Evolutionary conservation across 1,284 basidiomycete species (phyloP), one percentile per base, ranked within the genome.

Genomic region (Cryptococcus wingfieldii): DNA sequence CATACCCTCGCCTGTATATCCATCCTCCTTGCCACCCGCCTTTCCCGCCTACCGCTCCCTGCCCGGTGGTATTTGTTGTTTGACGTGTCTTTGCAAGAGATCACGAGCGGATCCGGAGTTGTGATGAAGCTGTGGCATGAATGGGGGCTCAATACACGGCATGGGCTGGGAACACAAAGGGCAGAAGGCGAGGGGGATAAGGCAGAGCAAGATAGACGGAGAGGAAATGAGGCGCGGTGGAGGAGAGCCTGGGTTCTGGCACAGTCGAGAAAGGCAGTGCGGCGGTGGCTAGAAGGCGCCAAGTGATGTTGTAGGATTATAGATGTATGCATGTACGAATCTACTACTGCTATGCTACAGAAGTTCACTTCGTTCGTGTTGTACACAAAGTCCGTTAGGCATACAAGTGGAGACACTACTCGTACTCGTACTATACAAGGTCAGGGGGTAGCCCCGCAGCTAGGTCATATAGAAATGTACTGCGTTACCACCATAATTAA

Each of bases 11-110:
- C 94, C 31, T 86, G 88, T 68, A 87, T 90, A 0, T 84, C 88
- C 2, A 92, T 95, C 54, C 79, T 90, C 39, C 83, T 94, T 41
- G 82, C 88, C 0, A 82, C 83, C 9, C 83, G 89, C 5, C 81
- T 86, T 49, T 75, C 86, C 12, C 79, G 78, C n/a, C 84, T 93
- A 25, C 74, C 88, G 0, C 80, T 94, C 1, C 90, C 90, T 0
- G 83, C 83, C 1, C 77, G 80, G n/a, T 95, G 90, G 90, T 92
- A 87, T 85, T 83, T 88, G 50, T 79, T 95, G 2, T 95, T 95
- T 67, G 90, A 95, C 68, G 87, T 87, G 0, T 80, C 84, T 1
- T 88, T 84, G 83, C 88, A 90, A 54, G 90, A 94, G 65, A 80
- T 94, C 42, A 88, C 86, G 85, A 84, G 80, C 59, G 84, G 90